phyloP scores from a whole-genome alignment of 345 rosid genomes.

The Cochlearia excelsa region DNA sequence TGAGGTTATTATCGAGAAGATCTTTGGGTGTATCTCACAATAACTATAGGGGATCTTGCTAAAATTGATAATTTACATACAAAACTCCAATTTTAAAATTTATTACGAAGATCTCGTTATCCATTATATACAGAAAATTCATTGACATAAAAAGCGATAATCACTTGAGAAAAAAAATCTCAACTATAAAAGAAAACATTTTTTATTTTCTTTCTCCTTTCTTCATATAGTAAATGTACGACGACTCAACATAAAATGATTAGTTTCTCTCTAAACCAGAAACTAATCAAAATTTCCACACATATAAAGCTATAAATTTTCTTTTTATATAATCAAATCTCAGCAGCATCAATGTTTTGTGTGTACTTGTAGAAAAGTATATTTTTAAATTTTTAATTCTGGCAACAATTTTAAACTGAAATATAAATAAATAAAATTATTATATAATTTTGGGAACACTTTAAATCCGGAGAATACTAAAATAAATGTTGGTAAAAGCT shows the following conservation, averaged over 20 bases:
- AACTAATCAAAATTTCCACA: not conserved
- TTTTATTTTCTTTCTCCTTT: not conserved
- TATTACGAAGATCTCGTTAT: slow-evolving; percentile 3
- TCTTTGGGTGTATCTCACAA: slow-evolving; percentile 8
- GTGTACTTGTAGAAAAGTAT: no score
- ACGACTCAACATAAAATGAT: not conserved
- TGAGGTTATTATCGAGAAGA: not conserved
- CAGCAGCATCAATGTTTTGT: not conserved
- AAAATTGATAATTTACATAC: slow-evolving; percentile 2
- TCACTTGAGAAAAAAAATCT: not conserved
- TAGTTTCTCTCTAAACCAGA: not conserved
- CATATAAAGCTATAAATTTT: no score
- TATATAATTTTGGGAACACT: no score
- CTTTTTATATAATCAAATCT: not conserved
- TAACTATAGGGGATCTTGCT: not conserved
- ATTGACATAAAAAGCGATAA: not conserved
- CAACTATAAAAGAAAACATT: slow-evolving; percentile 5
- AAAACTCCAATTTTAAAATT: not conserved
- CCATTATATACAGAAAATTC: not conserved
- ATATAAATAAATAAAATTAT: no score
- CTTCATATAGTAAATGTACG: not conserved
- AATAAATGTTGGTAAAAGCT: no score
- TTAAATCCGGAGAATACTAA: no score
- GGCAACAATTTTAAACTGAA: no score
- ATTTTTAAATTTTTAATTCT: no score